Percentiles rank a stretch among this genome's conserved stretches.
These are phyloP conservation scores for Cytospora mali DNA, from an alignment of 2,329 filamentous ascomycete genomes.

Conservation along the genomic window DNA sequence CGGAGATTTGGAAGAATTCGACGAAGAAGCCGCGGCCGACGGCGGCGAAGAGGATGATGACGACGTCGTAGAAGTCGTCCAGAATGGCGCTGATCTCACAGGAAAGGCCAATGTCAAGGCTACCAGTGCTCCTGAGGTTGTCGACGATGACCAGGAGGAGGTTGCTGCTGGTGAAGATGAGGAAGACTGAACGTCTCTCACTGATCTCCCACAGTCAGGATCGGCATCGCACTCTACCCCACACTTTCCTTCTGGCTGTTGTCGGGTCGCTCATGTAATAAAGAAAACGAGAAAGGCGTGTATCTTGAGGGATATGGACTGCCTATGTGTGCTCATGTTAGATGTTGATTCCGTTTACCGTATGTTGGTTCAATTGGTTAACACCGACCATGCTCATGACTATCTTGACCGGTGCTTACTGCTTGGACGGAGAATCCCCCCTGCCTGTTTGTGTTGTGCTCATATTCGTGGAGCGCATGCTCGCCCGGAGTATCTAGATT, in stretches of 20 bases:
- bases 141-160: slow-evolving; percentile 39
- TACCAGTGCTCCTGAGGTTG: slow-evolving; percentile 35
- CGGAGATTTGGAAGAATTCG: slow-evolving; percentile 30
- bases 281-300: neutral
- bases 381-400: neutral
- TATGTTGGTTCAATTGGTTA: neutral
- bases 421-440: neutral
- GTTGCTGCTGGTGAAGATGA: slow-evolving; percentile 38
- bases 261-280: slow-evolving; percentile 2
- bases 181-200: slow-evolving; percentile 21
- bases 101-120: slow-evolving; percentile 30
- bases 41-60: slow-evolving; percentile 30
- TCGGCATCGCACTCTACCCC: neutral
- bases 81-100: slow-evolving; percentile 27
- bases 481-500: too few species aligned
- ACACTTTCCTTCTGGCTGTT: neutral
- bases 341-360: neutral
- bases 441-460: neutral
- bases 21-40: slow-evolving; percentile 33
- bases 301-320: neutral
- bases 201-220: neutral
- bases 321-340: slow-evolving; percentile 4
- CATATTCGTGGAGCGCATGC: neutral
- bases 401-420: neutral
- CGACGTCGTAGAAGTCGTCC: slow-evolving; percentile 2